Conservation (phyloP, 1,139 yeast species). For the Lodderomyces orthopsilosis region DNA sequence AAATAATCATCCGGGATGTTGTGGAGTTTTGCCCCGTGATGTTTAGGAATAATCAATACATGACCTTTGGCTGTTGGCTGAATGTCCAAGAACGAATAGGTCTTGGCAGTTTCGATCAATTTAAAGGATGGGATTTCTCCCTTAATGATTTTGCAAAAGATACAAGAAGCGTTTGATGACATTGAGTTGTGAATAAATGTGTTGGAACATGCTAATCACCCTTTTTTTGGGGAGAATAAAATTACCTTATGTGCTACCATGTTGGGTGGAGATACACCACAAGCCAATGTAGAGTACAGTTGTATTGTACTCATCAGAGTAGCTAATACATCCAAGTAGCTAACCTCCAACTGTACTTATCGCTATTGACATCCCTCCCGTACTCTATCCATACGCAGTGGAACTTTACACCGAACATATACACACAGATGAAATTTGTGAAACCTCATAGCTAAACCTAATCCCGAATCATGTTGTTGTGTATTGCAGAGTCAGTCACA, state of each 20-base stretch:
- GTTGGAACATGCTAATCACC: neutral
- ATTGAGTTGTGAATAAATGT: neutral
- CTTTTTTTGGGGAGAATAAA: neutral
- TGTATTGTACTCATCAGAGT: too few relatives aligned
- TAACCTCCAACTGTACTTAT: too few relatives aligned
- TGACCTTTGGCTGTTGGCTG: slow-evolving; percentile 91
- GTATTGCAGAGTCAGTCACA: too few relatives aligned
- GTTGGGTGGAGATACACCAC: neutral
- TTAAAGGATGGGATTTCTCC: slow-evolving; percentile 94
- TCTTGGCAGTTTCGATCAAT: slow-evolving; percentile 73
- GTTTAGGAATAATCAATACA: slow-evolving; percentile 83
- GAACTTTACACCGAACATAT: too few relatives aligned
- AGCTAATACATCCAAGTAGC: too few relatives aligned
- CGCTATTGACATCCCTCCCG: too few relatives aligned
- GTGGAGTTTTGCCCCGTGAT: slow-evolving; percentile 89
- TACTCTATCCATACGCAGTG: too few relatives aligned
- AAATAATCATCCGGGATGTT: slow-evolving; percentile 88
- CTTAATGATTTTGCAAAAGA: slow-evolving; percentile 88
- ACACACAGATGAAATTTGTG: too few relatives aligned
- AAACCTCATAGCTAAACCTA: too few relatives aligned
- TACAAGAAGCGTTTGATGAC: slow-evolving; percentile 44
- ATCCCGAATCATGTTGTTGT: too few relatives aligned
- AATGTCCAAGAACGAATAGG: slow-evolving; percentile 86
- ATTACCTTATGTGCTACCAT: neutral
- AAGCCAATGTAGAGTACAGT: too few relatives aligned